Evolutionary conservation across 2,329 filamentous ascomycete species (phyloP).

Genomic region (Ambrosiella cleistominuta): DNA sequence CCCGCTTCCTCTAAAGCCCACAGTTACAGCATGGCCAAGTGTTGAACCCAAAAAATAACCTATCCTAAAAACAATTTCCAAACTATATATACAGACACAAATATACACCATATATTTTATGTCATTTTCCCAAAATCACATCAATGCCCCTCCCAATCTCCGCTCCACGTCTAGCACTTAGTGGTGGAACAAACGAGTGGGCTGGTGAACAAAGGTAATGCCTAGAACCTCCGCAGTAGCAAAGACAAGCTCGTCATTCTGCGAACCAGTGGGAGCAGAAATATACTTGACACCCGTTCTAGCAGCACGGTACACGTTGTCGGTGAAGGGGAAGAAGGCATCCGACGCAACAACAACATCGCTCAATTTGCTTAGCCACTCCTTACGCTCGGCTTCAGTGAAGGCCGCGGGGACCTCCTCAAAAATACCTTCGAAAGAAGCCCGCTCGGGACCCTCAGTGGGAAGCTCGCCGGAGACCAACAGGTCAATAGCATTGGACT

Average conservation of each 20-base stretch:
- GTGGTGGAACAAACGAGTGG: conserved; percentile 85
- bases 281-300: conserved; percentile 91
- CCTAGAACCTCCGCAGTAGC: conserved; percentile 80
- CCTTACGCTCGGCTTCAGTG: conserved; percentile 64
- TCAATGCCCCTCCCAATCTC: neutral
- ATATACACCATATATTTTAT: neutral
- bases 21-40: neutral
- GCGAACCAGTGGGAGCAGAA: conserved; percentile 77
- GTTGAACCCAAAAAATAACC: conserved; percentile 1
- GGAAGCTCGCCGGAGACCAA: conserved; percentile 83
- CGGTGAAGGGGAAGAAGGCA: conserved; percentile 97
- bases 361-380: conserved; percentile 67
- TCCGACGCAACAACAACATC: conserved; percentile 82
- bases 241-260: conserved; percentile 68
- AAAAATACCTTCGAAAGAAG: conserved; percentile 75
- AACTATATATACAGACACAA: neutral
- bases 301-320: conserved; percentile 86
- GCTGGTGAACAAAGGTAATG: conserved; percentile 93
- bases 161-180: conserved; percentile 25
- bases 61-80: conserved; percentile 1
- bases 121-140: neutral
- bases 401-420: conserved; percentile 75
- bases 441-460: conserved; percentile 64
- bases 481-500: conserved; percentile 95
- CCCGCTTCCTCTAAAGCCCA: conserved; percentile 1